Evolutionary conservation across 345 rosid genomes (phyloP), one percentile per base, ranked within the genome.

Genomic region (Adansonia digitata): DNA sequence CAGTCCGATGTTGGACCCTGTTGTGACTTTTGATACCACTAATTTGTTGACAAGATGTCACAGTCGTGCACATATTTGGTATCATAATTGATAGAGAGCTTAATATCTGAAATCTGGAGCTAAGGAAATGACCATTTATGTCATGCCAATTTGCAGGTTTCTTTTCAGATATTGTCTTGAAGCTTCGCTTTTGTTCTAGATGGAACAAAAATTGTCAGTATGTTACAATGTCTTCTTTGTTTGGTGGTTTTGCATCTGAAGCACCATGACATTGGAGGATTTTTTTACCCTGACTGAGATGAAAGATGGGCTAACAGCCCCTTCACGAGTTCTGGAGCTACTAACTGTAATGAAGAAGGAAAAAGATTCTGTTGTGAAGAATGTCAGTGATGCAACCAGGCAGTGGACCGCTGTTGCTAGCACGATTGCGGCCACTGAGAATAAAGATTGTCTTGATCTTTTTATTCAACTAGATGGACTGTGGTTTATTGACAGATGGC

Each of bases 331-430:
- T 65, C 87, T 86, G 42, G 98, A 95, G 82, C 86, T 95, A 74
- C 76, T 93, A 72, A 69, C 83, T 77, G 86, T 88, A 46, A 89
- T 95, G 89, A 88, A 82, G 83, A 88, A 88, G 80, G 93, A 86
- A 71, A 90, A 87, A 86, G 88, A 88, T 76, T 79, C 71, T 76
- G 76, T 53, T 78, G 84, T 85, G 81, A 93, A 94, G 82, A 89
- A 88, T 75, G 63, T 80, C 75, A 84, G 88, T 5, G 99, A 91
- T 77, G 90, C 90, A 73, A 86, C 84, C 84, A 91, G 97, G 82
- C 97, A 93, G 63, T 93, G 97, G 98, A 81, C 91, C 68, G 91
- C 96, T 65, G 97, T 93, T 77, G 97, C 96, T 24, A 88, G 90
- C 83, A 81, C 92, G 20, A 85, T 95, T 73, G 83, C 91, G 35